Evolutionary conservation across 257 asterid species (phyloP).

Genomic region (Fraxinus americana): DNA sequence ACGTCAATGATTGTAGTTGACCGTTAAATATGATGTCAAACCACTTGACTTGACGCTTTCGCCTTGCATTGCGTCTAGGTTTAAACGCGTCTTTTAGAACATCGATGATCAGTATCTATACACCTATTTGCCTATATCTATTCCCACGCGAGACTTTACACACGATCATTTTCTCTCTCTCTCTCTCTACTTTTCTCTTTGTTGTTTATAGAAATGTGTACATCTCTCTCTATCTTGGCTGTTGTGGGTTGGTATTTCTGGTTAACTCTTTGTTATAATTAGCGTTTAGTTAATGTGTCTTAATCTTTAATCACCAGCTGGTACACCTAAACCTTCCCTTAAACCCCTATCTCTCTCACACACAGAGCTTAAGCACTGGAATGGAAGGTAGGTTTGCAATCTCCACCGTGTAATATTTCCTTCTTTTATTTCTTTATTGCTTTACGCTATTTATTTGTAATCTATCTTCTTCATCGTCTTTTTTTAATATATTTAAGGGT

Average conservation of each 20-base stretch:
- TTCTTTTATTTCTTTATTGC: slow-evolving; percentile 19
- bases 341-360: slow-evolving; percentile 36
- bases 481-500: slow-evolving; percentile 37
- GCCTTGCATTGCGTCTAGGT: no score
- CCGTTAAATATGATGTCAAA: no score
- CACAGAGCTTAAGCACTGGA: slow-evolving; percentile 29
- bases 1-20: no score
- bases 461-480: no score
- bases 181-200: no score
- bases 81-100: no score
- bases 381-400: slow-evolving; percentile 37
- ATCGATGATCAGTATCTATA: no score
- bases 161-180: no score
- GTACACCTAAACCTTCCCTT: slow-evolving; percentile 78
- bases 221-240: background rate
- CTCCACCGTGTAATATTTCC: slow-evolving; percentile 42
- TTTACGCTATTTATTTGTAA: slow-evolving; percentile 24
- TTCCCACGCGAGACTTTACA: no score
- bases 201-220: no score
- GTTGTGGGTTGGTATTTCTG: slow-evolving; percentile 46
- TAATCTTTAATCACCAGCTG: slow-evolving; percentile 97
- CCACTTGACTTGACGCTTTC: no score
- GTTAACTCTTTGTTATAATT: slow-evolving; percentile 36
- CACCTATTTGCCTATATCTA: no score
- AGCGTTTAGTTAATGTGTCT: slow-evolving; percentile 76